Evolutionary conservation across 2,329 filamentous ascomycete species (phyloP).

Genomic region (Pezicula neosporulosa): DNA sequence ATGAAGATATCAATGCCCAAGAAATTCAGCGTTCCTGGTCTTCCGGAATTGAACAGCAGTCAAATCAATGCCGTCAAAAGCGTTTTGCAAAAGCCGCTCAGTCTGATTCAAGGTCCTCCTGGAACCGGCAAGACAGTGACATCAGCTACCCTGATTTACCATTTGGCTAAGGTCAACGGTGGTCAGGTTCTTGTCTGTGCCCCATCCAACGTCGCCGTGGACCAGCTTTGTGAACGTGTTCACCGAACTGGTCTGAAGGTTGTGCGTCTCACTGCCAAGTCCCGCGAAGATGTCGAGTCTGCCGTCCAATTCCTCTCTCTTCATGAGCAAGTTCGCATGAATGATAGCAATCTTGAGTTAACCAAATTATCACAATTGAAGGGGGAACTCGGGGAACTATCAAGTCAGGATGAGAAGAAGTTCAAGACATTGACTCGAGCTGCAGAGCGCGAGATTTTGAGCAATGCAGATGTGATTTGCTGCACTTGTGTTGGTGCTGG

Average conservation of each 20-base stretch:
- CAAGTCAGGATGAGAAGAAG: constrained; percentile 96
- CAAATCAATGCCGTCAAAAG: constrained; percentile 96
- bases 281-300: constrained; percentile 97
- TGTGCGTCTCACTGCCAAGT: constrained; percentile 97
- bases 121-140: constrained; percentile 99
- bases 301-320: constrained; percentile 92
- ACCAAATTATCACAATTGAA: constrained; percentile 92
- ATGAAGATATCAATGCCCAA: constrained; percentile 96
- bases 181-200: constrained; percentile 95
- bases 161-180: constrained; percentile 90
- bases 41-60: constrained; percentile 92
- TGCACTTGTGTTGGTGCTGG: constrained; percentile 98
- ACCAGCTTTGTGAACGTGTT: constrained; percentile 96
- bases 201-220: constrained; percentile 96
- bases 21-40: constrained; percentile 91
- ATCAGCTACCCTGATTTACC: constrained; percentile 97
- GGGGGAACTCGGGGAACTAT: constrained; percentile 84
- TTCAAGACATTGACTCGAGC: constrained; percentile 93
- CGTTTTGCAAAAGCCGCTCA: constrained; percentile 88
- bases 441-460: constrained; percentile 91
- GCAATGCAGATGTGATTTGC: constrained; percentile 95
- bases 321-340: constrained; percentile 96
- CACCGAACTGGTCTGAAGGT: constrained; percentile 94
- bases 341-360: constrained; percentile 92
- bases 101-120: constrained; percentile 92